phyloP scores from a whole-genome alignment of 2,329 filamentous ascomycete species.

The Aspergillus ruber region DNA sequence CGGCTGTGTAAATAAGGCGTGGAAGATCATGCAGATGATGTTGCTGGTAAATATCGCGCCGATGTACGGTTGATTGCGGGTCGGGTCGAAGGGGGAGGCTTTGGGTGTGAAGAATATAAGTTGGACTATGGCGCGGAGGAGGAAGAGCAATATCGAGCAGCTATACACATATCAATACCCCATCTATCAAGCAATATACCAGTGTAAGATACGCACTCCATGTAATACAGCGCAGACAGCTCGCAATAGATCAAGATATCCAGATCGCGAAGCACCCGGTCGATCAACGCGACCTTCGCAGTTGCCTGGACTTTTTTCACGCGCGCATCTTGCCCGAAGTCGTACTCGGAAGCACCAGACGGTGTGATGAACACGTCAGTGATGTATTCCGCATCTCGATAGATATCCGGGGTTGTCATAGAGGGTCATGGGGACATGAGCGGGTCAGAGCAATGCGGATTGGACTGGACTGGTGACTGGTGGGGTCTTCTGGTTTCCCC shows the following conservation, averaged over 20 bases:
- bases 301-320: slow-evolving; percentile 30
- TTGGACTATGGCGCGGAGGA: slow-evolving; percentile 50
- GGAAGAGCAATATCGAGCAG: slow-evolving; percentile 53
- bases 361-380: slow-evolving; percentile 39
- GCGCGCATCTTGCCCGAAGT: slow-evolving; percentile 17
- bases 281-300: slow-evolving; percentile 44
- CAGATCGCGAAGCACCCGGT: slow-evolving; percentile 51
- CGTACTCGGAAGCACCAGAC: slow-evolving; percentile 15
- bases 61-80: slow-evolving; percentile 47
- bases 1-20: slow-evolving; percentile 49
- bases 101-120: slow-evolving; percentile 56
- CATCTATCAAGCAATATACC: background rate
- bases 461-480: background rate
- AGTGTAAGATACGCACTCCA: slow-evolving; percentile 47
- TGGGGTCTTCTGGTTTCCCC: too few species aligned
- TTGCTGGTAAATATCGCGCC: slow-evolving; percentile 51
- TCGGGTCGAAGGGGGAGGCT: slow-evolving; percentile 46
- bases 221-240: slow-evolving; percentile 56
- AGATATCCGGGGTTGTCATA: slow-evolving; percentile 42
- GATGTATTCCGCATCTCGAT: slow-evolving; percentile 43
- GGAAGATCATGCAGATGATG: slow-evolving; percentile 50
- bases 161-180: slow-evolving; percentile 24
- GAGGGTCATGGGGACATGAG: slow-evolving; percentile 39
- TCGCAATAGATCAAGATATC: slow-evolving; percentile 57
- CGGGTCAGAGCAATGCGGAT: background rate